Conservation (phyloP, 83 land plant genomes). For the Thuja plicata region DNA sequence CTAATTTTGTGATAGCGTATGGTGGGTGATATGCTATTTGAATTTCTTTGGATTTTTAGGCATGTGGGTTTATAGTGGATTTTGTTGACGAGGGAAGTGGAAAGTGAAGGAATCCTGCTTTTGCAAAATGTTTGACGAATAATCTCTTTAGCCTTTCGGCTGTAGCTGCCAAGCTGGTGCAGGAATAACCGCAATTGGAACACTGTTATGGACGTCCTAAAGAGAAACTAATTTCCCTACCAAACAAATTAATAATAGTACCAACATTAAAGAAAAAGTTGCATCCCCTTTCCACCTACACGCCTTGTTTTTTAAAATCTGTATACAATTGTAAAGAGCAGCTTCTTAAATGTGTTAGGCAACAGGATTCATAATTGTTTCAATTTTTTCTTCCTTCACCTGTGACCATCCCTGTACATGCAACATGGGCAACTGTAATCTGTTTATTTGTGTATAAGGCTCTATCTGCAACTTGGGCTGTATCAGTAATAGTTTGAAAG, state of each 20-base stretch:
- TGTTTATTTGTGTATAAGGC: not conserved
- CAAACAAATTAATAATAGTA: not conserved
- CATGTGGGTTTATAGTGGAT: not conserved
- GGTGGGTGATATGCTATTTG: not conserved
- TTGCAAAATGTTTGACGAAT: not conserved
- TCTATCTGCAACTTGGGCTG: not conserved
- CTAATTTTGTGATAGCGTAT: not conserved
- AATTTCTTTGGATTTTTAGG: not conserved
- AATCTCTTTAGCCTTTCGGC: constrained; percentile 6
- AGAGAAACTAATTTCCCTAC: not conserved
- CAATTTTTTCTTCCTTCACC: not conserved
- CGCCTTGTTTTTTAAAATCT: not conserved
- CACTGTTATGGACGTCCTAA: not conserved
- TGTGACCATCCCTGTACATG: not conserved
- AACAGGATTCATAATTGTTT: not conserved
- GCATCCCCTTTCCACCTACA: not conserved
- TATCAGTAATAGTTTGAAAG: not conserved
- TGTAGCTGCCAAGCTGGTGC: constrained; percentile 2
- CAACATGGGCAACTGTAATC: not conserved
- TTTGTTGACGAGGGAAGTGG: not conserved
- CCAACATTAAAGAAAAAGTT: not conserved
- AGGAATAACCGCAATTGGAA: not conserved
- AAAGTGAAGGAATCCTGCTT: not conserved
- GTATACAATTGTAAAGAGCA: not conserved
- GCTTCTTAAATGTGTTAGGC: not conserved